phyloP scores from a whole-genome alignment of 2,329 filamentous ascomycete genomes.

The Neospermospora avenae region DNA sequence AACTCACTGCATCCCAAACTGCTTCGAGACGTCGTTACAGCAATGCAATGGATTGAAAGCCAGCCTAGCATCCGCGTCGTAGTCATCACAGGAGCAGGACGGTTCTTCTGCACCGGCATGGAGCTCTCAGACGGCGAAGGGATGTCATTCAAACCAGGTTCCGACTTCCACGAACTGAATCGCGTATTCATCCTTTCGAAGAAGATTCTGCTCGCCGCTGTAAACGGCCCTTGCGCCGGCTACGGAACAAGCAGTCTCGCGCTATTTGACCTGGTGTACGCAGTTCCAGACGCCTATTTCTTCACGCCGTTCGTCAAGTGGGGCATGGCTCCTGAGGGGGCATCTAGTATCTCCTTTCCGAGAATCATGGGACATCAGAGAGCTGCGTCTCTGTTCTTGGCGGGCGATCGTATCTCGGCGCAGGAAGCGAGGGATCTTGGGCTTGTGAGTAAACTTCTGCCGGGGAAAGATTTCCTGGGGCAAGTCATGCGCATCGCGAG shows the following conservation, averaged over 20 bases:
- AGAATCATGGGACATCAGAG: constrained; percentile 28
- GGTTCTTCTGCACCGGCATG: constrained; percentile 28
- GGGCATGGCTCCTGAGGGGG: constrained; percentile 27
- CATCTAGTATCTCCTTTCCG: constrained; percentile 26
- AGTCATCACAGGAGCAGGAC: constrained; percentile 25
- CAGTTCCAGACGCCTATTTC: constrained; percentile 27
- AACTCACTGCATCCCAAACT: constrained; percentile 25
- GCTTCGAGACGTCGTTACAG: constrained; percentile 18
- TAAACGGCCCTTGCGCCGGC: constrained; percentile 28
- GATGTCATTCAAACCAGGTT: constrained; percentile 16
- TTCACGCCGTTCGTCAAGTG: constrained; percentile 31
- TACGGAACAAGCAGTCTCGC: constrained; percentile 27
- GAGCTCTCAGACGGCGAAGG: constrained; percentile 21
- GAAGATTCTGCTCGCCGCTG: constrained; percentile 28
- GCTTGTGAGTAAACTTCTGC: constrained; percentile 25
- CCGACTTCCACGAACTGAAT: constrained; percentile 25
- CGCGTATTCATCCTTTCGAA: constrained; percentile 22
- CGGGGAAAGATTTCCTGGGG: constrained; percentile 18
- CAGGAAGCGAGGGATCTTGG: constrained; percentile 18
- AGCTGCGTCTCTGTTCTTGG: constrained; percentile 23
- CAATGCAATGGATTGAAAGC: constrained; percentile 21
- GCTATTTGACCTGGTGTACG: constrained; percentile 28
- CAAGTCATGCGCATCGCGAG: constrained; percentile 19
- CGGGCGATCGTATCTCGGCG: constrained; percentile 25
- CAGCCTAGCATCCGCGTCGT: constrained; percentile 21